Evolutionary conservation across 805 yeast genomes (phyloP).

Genomic region (Pichia heedii): DNA sequence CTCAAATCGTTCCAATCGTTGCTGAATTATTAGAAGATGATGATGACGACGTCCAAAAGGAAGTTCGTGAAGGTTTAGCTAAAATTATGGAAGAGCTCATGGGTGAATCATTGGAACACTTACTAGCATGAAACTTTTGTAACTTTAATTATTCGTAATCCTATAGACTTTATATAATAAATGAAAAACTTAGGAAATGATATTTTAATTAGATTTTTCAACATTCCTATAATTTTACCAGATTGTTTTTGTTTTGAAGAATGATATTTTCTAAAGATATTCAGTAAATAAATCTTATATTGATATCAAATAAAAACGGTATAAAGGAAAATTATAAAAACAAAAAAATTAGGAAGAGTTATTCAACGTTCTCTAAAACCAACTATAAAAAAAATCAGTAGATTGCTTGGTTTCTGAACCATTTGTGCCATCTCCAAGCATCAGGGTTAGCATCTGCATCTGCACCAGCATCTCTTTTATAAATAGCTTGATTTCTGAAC

Average conservation of each 20-base stretch:
- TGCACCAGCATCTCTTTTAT: slow-evolving; percentile 4
- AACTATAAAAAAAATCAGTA: slow-evolving; percentile 2
- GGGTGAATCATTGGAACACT: slow-evolving; percentile 87
- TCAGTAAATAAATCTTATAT: too few species aligned
- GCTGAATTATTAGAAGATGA: slow-evolving; percentile 96
- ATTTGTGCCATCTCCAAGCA: slow-evolving; percentile 6
- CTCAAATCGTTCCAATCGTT: slow-evolving; percentile 90
- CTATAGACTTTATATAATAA: background rate
- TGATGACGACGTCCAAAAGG: slow-evolving; percentile 85
- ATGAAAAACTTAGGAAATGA: too few species aligned
- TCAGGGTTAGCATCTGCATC: slow-evolving; percentile 7
- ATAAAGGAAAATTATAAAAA: background rate
- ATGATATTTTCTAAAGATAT: too few species aligned
- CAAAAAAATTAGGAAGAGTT: background rate
- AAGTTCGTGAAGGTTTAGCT: slow-evolving; percentile 83
- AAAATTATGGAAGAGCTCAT: slow-evolving; percentile 85
- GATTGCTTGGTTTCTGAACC: slow-evolving; percentile 7
- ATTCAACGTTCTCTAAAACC: background rate
- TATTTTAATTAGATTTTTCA: too few species aligned
- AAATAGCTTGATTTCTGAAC: slow-evolving; percentile 6
- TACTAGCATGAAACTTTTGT: slow-evolving; percentile 4
- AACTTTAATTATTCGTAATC: background rate
- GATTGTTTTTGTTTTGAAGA: too few species aligned
- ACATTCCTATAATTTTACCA: too few species aligned
- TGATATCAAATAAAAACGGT: background rate